phyloP scores from a whole-genome alignment of 139 green algal species.

The Coelastrella sp. region DNA sequence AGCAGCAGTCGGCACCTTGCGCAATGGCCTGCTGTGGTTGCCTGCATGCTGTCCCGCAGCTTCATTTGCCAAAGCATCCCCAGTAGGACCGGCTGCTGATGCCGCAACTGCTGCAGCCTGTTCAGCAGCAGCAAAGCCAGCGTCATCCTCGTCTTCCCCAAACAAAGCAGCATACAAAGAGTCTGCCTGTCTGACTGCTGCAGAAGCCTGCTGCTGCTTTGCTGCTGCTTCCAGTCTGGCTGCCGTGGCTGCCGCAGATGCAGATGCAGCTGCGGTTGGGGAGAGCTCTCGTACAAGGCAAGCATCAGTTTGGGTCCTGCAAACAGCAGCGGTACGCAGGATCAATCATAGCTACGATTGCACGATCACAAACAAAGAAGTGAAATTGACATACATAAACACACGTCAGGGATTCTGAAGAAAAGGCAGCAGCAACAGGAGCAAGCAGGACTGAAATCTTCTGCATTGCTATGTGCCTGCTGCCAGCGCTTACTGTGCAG shows the following conservation, averaged over 20 bases:
- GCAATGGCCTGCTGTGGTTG: not conserved
- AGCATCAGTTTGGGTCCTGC: slow-evolving; percentile 38
- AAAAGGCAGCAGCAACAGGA: not conserved
- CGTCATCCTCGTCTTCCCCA: slow-evolving; percentile 26
- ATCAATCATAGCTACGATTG: not conserved
- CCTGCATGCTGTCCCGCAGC: not conserved
- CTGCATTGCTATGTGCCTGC: no score
- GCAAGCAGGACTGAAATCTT: not conserved
- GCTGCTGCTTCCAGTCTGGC: not conserved
- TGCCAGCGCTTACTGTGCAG: slow-evolving; percentile 15
- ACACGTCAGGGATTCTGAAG: not conserved
- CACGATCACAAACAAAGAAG: not conserved
- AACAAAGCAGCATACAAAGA: slow-evolving; percentile 19
- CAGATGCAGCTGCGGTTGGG: not conserved
- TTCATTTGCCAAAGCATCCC: not conserved
- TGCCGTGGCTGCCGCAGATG: slow-evolving; percentile 7
- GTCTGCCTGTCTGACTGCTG: slow-evolving; percentile 20
- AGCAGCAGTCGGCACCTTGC: slow-evolving; percentile 12
- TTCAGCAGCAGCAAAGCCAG: slow-evolving; percentile 12
- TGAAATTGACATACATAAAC: not conserved
- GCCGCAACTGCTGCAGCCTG: not conserved
- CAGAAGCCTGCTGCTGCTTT: not conserved
- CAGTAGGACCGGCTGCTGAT: not conserved
- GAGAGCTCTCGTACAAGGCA: not conserved
- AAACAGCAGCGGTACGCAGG: not conserved